Evolutionary conservation across 352 stramenopile species (phyloP).

Genomic region (Phytophthora nicotianae): DNA sequence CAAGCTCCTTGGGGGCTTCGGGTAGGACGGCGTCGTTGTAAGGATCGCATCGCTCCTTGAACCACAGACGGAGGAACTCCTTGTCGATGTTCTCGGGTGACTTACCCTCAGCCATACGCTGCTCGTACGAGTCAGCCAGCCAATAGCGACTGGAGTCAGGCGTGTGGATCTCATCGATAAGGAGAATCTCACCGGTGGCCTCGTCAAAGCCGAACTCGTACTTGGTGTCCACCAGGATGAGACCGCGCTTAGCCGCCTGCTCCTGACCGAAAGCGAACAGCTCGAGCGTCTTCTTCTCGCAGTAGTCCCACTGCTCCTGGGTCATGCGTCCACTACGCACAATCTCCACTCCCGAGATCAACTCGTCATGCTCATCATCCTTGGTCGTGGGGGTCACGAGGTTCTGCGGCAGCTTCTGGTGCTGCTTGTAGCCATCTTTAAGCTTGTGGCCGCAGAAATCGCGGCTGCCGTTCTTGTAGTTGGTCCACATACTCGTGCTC

Average conservation of each 20-base stretch:
- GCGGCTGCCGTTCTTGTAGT: slow-evolving; percentile 96
- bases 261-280: slow-evolving; percentile 94
- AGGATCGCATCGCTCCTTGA: slow-evolving; percentile 97
- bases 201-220: slow-evolving; percentile 88
- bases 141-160: slow-evolving; percentile 98
- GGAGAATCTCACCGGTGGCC: slow-evolving; percentile 90
- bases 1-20: slow-evolving; percentile 95
- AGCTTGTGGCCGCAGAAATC: slow-evolving; percentile 98
- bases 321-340: slow-evolving; percentile 95
- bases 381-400: slow-evolving; percentile 99
- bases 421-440: slow-evolving; percentile 95
- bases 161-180: slow-evolving; percentile 99
- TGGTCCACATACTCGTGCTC: slow-evolving; percentile 99
- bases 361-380: slow-evolving; percentile 97
- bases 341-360: slow-evolving; percentile 96
- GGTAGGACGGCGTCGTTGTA: slow-evolving; percentile 97
- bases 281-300: slow-evolving; percentile 90
- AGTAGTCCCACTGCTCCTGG: slow-evolving; percentile 97
- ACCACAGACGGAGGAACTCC: slow-evolving; percentile 99
- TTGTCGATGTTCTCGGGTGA: slow-evolving; percentile 99
- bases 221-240: slow-evolving; percentile 99
- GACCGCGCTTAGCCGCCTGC: slow-evolving; percentile 89
- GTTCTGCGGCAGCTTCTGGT: slow-evolving; percentile 95
- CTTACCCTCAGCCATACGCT: slow-evolving; percentile 82
- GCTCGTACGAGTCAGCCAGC: slow-evolving; percentile 91